phyloP scores from a whole-genome alignment of 176 grass and related monocot species.

The Oryza nivara region DNA sequence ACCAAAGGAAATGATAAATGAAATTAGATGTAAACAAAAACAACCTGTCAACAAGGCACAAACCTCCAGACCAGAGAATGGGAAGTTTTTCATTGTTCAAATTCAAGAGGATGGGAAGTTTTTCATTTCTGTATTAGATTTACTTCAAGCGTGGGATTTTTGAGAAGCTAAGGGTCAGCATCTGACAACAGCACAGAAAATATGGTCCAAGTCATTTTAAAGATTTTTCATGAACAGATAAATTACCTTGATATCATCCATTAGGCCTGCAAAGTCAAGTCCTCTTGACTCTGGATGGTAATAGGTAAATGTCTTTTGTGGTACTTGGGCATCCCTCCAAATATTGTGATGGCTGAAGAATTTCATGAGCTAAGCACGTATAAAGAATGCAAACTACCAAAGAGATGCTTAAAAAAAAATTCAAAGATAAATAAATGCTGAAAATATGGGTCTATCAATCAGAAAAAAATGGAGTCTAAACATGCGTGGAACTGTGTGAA shows the following conservation, averaged over 20 bases:
- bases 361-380: background rate
- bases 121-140: background rate
- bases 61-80: background rate
- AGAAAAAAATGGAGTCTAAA: background rate
- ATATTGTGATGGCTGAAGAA: constrained; percentile 53
- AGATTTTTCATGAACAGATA: background rate
- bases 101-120: background rate
- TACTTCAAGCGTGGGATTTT: background rate
- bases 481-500: background rate
- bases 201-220: background rate
- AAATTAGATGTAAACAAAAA: constrained; percentile 9
- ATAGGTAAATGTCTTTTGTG: constrained; percentile 81
- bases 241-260: constrained; percentile 90
- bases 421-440: background rate
- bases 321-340: constrained; percentile 87
- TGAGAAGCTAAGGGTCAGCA: background rate
- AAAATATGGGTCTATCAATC: background rate
- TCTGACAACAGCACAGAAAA: background rate
- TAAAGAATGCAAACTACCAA: background rate
- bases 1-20: background rate
- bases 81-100: constrained; percentile 7
- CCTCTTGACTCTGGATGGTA: constrained; percentile 82
- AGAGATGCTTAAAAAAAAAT: background rate
- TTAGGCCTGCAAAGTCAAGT: constrained; percentile 84
- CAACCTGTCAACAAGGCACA: background rate